Evolutionary conservation across 2,329 filamentous ascomycete genomes (phyloP), one percentile per base, ranked within the genome.

Genomic region (Calonectria hawksworthii): DNA sequence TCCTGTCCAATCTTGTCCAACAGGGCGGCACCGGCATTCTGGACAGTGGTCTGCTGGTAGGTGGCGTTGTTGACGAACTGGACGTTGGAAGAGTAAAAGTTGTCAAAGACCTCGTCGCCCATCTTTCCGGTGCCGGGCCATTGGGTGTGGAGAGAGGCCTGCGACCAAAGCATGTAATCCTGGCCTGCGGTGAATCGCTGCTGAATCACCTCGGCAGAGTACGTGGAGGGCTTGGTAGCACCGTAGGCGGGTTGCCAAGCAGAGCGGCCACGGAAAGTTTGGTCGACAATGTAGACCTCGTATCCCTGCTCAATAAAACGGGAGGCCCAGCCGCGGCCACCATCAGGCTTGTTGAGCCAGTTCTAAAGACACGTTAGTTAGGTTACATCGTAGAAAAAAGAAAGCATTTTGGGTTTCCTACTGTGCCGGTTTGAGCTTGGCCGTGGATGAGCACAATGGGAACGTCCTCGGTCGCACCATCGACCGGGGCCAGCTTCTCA

Each of bases 1-100:
- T 86, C 86, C 68, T 78, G 83, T 54, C 83, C 86, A 74, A 88
- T 87, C 71, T 76, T 83, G 74, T 88, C 87, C 7, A 89, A 79
- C 1, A 89, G 82, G 1, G 84, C 85, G 3, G 85, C 83, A 4
- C 88, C 86, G 0, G 78, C 78, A 2, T 68, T 70, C 14, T 80
- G 78, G 5, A 80, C 74, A 0, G 76, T 47, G 6, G 64, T 65
- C 14, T 80, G 78, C 7, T 80, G 78, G 67, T 76, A 77, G 0
- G 59, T 76, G 2, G 76, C 73, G 26, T 80, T 80, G 38, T 68
- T 78, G 52, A 80, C 63, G 32, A 78, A 80, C 52, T 79, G 67
- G 3, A 80, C 77, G 56, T 80, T 80, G 1, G 78, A 79, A n/a
- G 73, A 76, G 38, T 80, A 80, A 16, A 80, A 80, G 1, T 72